Conservation (phyloP, 2,329 filamentous ascomycete species). For the Xylaria sp. region DNA sequence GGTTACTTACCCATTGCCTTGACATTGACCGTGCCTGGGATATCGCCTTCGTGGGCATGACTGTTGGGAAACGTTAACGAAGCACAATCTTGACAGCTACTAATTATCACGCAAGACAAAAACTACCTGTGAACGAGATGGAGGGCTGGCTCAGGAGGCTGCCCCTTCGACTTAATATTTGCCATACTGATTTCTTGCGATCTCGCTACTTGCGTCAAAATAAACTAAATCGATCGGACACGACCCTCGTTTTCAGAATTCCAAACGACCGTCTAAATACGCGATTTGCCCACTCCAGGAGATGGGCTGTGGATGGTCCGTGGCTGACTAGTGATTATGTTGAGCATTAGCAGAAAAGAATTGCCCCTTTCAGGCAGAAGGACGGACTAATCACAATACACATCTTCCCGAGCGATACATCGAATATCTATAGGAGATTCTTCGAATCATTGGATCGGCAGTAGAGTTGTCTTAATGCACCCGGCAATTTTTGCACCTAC, state of each 20-base stretch:
- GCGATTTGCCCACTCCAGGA: too few relatives aligned
- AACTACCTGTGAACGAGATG: conserved; percentile 31
- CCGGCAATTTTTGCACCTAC: conserved; percentile 39
- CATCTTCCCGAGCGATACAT: neutral
- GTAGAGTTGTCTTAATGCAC: neutral
- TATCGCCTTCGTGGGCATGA: conserved; percentile 66
- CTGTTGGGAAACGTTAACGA: conserved; percentile 19
- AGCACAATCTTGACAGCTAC: neutral
- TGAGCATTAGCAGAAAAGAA: neutral
- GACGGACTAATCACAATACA: neutral
- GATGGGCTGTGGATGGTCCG: neutral
- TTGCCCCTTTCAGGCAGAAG: conserved; percentile 26
- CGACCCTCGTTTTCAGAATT: neutral
- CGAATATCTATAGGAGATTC: conserved; percentile 28
- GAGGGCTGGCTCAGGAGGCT: neutral
- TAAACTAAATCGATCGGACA: neutral
- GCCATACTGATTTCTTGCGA: conserved; percentile 20
- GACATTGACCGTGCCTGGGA: conserved; percentile 68
- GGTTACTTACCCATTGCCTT: conserved; percentile 47
- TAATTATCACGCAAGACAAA: neutral
- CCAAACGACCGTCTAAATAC: conserved; percentile 11
- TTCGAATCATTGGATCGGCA: conserved; percentile 21
- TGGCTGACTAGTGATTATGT: neutral
- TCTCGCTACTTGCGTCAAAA: neutral
- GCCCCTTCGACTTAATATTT: conserved; percentile 1